phyloP scores from a whole-genome alignment of 2,329 filamentous ascomycete species.

The Monosporascus sp. region DNA sequence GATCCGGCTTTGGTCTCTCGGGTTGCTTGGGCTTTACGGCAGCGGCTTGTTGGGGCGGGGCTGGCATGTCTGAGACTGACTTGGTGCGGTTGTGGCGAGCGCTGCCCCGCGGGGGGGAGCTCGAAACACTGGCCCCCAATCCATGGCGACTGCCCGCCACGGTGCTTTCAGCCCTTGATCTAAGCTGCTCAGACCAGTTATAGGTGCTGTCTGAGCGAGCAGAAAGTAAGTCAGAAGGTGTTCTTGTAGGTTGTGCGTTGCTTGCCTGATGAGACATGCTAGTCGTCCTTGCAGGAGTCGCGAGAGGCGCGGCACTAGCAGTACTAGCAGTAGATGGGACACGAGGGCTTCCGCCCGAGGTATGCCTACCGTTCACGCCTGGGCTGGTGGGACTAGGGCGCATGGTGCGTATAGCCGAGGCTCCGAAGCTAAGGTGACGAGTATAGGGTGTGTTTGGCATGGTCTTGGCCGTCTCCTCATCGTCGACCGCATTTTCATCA shows the following conservation, averaged over 20 bases:
- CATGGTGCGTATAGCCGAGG: slow-evolving; percentile 69
- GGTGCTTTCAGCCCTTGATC: slow-evolving; percentile 81
- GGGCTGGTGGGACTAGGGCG: slow-evolving; percentile 55
- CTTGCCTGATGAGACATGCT: slow-evolving; percentile 48
- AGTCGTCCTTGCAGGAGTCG: slow-evolving; percentile 27
- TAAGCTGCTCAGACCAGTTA: slow-evolving; percentile 96
- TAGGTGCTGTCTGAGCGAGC: slow-evolving; percentile 80
- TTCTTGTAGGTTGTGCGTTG: slow-evolving; percentile 50
- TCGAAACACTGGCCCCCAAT: slow-evolving; percentile 41
- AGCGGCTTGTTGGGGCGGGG: slow-evolving; percentile 47
- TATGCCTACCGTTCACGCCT: slow-evolving; percentile 56
- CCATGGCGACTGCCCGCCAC: slow-evolving; percentile 52
- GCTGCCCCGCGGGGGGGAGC: slow-evolving; percentile 37
- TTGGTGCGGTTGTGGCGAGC: slow-evolving; percentile 60
- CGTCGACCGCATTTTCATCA: slow-evolving; percentile 70
- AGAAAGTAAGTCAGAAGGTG: slow-evolving; percentile 60
- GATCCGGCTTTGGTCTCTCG: slow-evolving; percentile 71
- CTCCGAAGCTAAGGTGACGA: slow-evolving; percentile 85
- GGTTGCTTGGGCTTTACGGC: slow-evolving; percentile 39
- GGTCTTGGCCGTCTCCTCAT: slow-evolving; percentile 56
- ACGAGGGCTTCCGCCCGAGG: slow-evolving; percentile 20
- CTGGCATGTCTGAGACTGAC: slow-evolving; percentile 62
- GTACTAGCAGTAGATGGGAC: slow-evolving; percentile 30
- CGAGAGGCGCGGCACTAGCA: slow-evolving; percentile 26
- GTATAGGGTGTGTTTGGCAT: slow-evolving; percentile 69